Evolutionary conservation across 2,329 filamentous ascomycete genomes (phyloP), one percentile per base, ranked within the genome.

Genomic region (Penicillium griseofulvum): DNA sequence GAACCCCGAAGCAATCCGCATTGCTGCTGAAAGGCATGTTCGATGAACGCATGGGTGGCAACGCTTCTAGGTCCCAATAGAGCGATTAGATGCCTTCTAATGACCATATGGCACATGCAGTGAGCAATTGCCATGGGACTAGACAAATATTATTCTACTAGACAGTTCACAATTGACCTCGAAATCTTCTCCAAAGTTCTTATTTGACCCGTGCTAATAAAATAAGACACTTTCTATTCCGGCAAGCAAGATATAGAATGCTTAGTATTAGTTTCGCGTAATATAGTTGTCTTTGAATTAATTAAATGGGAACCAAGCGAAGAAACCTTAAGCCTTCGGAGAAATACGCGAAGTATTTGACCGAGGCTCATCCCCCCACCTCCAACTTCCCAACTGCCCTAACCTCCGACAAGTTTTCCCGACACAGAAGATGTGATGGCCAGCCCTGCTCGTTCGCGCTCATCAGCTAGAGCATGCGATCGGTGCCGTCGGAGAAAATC

Each of bases 1-100:
- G 66, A 55, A 68, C 66, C 19, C 66, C 66, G 3, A 68, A 68
- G 49, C 56, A 59, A 44, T 68, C 66, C 17, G 65, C 65, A 7
- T 33, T 56, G 42, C 57, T 63, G 19, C 44, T 68, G 49, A 63
- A 60, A 48, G 37, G 53, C 4, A 59, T 59, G 19, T 57, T 63
- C 44, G 34, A 60, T 37, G 51, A 57, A 24, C 49, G 49, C 24
- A 60, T 45, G 68, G 22, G 22, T 17, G 16, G 5, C 5, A n/a
- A n/a, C 22, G 0, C 26, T 16, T 45, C 42, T 9, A 10, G 3
- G 2, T 17, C n/a, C 1, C 8, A 29, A n/a, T 12, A 29, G 67
- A 11, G 11, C 16, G 8, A 26, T 17, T 5, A 14, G 3, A n/a
- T 17, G 2, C 3, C 19, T 11, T 38, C 24, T 11, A 11, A 45